Percentiles rank a stretch among this genome's conserved stretches.
Evolutionary conservation across 345 rosid species (phyloP).

Genomic region (Syzygium grande): DNA sequence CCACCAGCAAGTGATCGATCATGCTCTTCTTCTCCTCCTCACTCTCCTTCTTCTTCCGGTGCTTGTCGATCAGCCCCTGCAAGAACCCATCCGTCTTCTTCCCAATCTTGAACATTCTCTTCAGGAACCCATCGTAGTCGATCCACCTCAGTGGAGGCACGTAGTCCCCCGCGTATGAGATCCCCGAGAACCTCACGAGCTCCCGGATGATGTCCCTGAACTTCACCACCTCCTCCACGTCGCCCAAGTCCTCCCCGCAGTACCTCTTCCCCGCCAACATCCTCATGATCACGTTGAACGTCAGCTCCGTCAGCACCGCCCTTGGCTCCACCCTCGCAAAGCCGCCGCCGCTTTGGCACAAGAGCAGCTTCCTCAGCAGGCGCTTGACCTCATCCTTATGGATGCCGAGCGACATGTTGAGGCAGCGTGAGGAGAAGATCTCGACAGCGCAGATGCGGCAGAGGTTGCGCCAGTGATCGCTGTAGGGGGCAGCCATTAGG

Average conservation of each 20-base stretch:
- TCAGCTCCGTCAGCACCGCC: constrained; percentile 15
- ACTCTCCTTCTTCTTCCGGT: constrained; percentile 1
- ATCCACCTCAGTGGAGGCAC: constrained; percentile 36
- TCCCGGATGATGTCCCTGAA: constrained; percentile 31
- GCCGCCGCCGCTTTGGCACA: background rate
- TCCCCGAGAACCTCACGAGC: constrained; percentile 2
- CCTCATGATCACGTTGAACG: constrained; percentile 27
- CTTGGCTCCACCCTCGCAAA: constrained; percentile 28
- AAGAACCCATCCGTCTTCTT: constrained; percentile 8
- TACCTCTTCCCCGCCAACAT: constrained; percentile 38
- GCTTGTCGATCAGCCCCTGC: constrained; percentile 18
- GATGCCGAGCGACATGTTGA: constrained; percentile 7
- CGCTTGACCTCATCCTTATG: constrained; percentile 33
- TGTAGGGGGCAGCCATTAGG: constrained; percentile 20
- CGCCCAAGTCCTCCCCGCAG: constrained; percentile 21
- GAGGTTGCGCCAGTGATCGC: constrained; percentile 55
- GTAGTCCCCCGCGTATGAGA: constrained; percentile 32
- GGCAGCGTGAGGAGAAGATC: constrained; percentile 28
- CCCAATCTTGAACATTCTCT: constrained; percentile 6
- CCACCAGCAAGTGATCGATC: constrained; percentile 33
- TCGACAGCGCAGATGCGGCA: constrained; percentile 35
- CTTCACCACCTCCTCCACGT: constrained; percentile 17
- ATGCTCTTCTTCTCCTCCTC: constrained; percentile 13
- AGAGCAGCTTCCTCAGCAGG: constrained; percentile 14
- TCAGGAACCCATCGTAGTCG: constrained; percentile 11